Evolutionary conservation across 345 rosid genomes (phyloP), one percentile per base, ranked within the genome.

Genomic region (Adansonia digitata): DNA sequence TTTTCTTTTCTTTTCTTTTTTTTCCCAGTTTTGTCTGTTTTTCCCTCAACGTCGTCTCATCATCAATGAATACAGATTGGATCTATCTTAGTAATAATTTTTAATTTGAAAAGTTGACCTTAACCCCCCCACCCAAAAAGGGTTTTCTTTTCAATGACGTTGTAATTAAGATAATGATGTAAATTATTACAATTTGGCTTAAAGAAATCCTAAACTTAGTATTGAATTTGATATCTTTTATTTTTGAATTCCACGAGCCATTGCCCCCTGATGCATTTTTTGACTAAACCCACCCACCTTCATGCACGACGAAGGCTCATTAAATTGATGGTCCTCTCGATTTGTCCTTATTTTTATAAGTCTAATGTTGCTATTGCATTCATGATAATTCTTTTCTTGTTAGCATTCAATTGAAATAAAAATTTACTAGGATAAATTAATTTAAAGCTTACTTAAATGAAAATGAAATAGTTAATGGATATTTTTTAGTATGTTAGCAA

Each of bases 121-220:
- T 14, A 24, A n/a, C n/a, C n/a, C n/a, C n/a, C n/a, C n/a, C n/a
- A 17, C 0, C 10, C 1, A 42, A 13, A 46, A 27, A 57, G 39
- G 9, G 60, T 40, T 52, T 35, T 7, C n/a, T 53, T 62, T 22
- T n/a, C 6, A 0, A 5, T 11, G 14, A 73, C 6, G 26, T 51
- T 14, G 10, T 9, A 60, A 37, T 59, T 57, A 52, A 55, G 70
- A 65, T 56, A 84, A 69, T 13, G 2, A 77, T 18, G 53, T 61
- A 10, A 18, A 27, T 63, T 22, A 34, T n/a, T n/a, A n/a, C 48
- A 39, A 64, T 15, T n/a, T 39, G 37, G n/a, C 7, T 20, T 20
- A 20, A 52, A 52, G 0, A 18, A 7, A 52, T 22, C 26, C 5
- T n/a, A 52, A 8, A 52, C 57, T 0, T 43, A 43, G 48, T 14